Conservation (phyloP, 768 basidiomycete genomes). For the Coprinopsis strossmayeri region DNA sequence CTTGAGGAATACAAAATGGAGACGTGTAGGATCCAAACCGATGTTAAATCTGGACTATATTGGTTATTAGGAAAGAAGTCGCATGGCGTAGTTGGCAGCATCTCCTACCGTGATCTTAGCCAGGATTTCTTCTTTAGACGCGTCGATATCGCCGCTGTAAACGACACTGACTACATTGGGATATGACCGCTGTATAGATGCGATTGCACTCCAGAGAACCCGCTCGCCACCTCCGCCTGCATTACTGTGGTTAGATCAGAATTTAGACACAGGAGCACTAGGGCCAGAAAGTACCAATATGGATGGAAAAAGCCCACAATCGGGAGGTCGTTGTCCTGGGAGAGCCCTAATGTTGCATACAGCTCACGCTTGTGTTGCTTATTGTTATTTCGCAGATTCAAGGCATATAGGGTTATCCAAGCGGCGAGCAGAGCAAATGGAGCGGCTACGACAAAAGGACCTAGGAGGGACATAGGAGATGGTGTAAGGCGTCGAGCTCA, state of each 20-base stretch:
- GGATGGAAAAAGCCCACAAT: conserved; percentile 91
- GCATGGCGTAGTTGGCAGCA: not conserved
- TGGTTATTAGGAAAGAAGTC: not conserved
- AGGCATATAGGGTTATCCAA: not conserved
- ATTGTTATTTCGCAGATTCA: not conserved
- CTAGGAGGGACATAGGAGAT: too few relatives aligned
- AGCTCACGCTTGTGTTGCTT: not conserved
- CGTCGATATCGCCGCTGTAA: conserved; percentile 84
- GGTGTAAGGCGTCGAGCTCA: too few relatives aligned
- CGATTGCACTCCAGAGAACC: conserved; percentile 89
- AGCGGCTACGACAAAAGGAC: too few relatives aligned
- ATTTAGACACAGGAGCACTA: conserved; percentile 22
- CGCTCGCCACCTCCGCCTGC: conserved; percentile 96
- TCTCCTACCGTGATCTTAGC: conserved; percentile 67
- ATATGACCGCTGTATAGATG: conserved; percentile 63
- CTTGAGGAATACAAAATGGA: conserved; percentile 79
- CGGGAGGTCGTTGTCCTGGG: not conserved
- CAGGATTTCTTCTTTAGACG: conserved; percentile 75
- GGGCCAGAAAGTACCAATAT: conserved; percentile 64
- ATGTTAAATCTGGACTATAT: conserved; percentile 77
- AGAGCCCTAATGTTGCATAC: not conserved
- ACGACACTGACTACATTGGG: conserved; percentile 66
- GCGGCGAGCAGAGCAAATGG: too few relatives aligned
- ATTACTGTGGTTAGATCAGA: conserved; percentile 54
- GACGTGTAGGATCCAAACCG: conserved; percentile 47